A percentile compares a stretch with the other conserved stretches of the same genome.
Evolutionary conservation across 129 eudicot genomes (phyloP).

Genomic region (Apium graveolens): DNA sequence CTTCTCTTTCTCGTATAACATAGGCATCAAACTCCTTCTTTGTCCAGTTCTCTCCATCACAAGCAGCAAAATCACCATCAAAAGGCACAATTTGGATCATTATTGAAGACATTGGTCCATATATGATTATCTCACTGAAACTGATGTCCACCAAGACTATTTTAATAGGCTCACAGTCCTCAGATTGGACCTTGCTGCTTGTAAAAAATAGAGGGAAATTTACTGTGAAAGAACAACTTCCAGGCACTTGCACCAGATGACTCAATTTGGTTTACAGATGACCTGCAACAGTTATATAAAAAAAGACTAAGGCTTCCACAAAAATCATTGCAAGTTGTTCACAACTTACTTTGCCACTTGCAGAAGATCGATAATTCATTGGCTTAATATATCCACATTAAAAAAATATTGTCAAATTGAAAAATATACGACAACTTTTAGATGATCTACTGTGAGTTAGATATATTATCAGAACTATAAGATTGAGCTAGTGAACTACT

Average conservation of each 20-base stretch:
- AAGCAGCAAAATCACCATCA: conserved; percentile 60
- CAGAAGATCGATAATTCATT: background rate
- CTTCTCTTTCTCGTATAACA: conserved; percentile 56
- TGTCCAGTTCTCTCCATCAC: conserved; percentile 66
- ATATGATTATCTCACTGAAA: conserved; percentile 28
- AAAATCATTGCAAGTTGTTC: background rate
- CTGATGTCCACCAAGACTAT: conserved; percentile 42
- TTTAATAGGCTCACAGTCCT: conserved; percentile 32
- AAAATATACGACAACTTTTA: background rate
- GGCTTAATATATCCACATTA: background rate
- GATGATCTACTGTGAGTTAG: background rate
- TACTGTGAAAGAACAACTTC: conserved; percentile 50
- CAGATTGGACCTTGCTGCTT: conserved; percentile 39
- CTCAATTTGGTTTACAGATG: conserved; percentile 32
- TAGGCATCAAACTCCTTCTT: conserved; percentile 38
- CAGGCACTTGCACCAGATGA: conserved; percentile 32
- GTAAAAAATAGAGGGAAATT: conserved; percentile 57
- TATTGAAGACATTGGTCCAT: conserved; percentile 52
- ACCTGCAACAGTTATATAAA: conserved; percentile 25
- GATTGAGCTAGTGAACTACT: background rate
- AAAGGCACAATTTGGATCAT: conserved; percentile 51
- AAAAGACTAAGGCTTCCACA: background rate
- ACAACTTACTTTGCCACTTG: background rate
- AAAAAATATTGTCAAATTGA: background rate
- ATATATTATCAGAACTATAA: background rate